Evolutionary conservation across 257 asterid species (phyloP), one percentile per base, ranked within the genome.

Genomic region (Scutellaria barbata): DNA sequence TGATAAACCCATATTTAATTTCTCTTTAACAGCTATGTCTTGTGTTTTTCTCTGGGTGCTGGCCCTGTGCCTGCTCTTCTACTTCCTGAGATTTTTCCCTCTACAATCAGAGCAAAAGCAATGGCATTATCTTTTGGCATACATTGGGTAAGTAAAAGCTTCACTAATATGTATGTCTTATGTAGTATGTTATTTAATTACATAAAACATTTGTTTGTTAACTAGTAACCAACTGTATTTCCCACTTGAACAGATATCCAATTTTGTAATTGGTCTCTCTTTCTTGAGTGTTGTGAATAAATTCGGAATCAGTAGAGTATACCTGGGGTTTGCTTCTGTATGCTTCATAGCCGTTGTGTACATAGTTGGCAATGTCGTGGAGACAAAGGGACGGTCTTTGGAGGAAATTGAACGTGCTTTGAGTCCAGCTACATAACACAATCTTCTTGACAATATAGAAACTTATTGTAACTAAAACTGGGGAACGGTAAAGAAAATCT

Each of bases 41-140:
- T 90, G 52, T 90, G 97, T 59, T 93, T 93, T 79, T 89, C 98
- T 13, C 97, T 93, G 78, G 98, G 98, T 39, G 98, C 98, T 74
- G 98, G 98, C 71, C 98, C 98, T 14, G 98, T 93, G 33, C 98
- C 98, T 81, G 97, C 98, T 71, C 98, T 93, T 76, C 87, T 93
- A 66, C 96, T 92, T 71, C 92, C 98, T 10, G 95, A 92, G 80
- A 89, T 92, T 59, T 92, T 89, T 69, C 85, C 96, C 59, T 92
- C 95, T 45, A 81, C 94, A 80, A 92, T 92, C 78, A 86, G 98
- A 81, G 97, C 98, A 74, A 93, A 90, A 85, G 98, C 98, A 37
- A 90, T 93, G 65, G 96, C 98, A 16, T 80, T 93, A 75, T 87
- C 96, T 58, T 71, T 93, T 79, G 96, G 96, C 75, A 81, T 80